Base-by-base conservation (phyloP, 2,329 filamentous ascomycete genomes). In the Clonostachys sp. region DNA sequence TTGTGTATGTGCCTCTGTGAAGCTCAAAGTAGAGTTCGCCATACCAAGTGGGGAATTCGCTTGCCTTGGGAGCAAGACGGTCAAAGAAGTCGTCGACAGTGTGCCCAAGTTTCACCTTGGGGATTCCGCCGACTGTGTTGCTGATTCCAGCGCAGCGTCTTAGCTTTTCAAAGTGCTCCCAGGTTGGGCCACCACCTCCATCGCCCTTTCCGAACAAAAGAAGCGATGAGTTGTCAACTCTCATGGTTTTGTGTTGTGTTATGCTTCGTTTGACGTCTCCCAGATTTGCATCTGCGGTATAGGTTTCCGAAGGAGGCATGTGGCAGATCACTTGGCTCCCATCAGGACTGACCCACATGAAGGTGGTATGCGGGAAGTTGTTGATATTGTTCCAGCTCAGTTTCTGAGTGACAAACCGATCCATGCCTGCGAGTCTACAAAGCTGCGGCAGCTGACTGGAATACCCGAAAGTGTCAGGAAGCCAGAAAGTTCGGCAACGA, bases 381-480 rank as follows among this genome's bases (percentile, higher is more conserved):
- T 97, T 97, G 78, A 97, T 97, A 65, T 97, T 97, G 74, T 97
- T 97, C 94, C 94, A 99, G 74, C 92, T 97, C 50, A 99, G 76
- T 72, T 99, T 99, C 67, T 99, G 94, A 0, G 94, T 99, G 60
- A 99, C 87, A 74, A 99, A 99, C 34, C 92, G 83, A 49, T 82
- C 88, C 94, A 99, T 97, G 17, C 91, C 92, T n/a, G 94, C 88
- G 30, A 96, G 74, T 5, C 92, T 87, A 63, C 91, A 97, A 40
- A 99, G 75, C 62, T 99, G 94, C 12, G 94, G 94, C 40, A 99
- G 79, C 67, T 99, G 94, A 44, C 87, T 87, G 0, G 91, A 96
- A 70, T 99, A 99, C 13, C 94, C 94, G 70, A 99, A 99, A 0
- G 94, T 99, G 65, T 99, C 94, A 1, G 94, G 94, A 7, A 99